Evolutionary conservation across 495 filamentous ascomycete genomes (phyloP).

Genomic region (Ascodesmis nigricans): DNA sequence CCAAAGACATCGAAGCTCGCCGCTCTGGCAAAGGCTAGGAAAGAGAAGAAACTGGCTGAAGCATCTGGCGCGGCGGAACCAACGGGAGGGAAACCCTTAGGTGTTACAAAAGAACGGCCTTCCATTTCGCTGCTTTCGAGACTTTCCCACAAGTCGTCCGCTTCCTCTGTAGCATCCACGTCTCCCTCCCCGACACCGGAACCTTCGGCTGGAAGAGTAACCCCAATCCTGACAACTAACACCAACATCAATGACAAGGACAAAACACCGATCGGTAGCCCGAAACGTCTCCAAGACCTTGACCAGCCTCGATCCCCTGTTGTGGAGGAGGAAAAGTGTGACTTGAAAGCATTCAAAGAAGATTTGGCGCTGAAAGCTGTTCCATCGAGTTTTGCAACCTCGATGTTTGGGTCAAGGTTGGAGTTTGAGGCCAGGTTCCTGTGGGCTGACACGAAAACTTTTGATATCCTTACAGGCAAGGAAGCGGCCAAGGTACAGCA

Average conservation of each 20-base stretch:
- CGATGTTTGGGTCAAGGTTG: conserved; percentile 21
- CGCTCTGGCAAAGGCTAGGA: conserved; percentile 63
- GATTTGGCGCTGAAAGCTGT: conserved; percentile 12
- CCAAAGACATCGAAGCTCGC: conserved; percentile 81
- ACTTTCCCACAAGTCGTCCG: conserved; percentile 9
- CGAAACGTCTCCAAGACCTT: conserved; percentile 10
- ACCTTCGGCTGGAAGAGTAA: too few species aligned
- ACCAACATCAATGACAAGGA: not conserved
- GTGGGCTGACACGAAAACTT: not conserved
- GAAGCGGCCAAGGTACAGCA: too few species aligned
- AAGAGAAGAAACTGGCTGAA: conserved; percentile 41
- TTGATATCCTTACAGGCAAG: conserved; percentile 15
- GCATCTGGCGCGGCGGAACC: too few species aligned
- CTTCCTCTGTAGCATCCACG: not conserved
- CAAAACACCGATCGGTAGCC: not conserved
- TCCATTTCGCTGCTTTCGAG: conserved; percentile 16
- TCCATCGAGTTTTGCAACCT: conserved; percentile 22
- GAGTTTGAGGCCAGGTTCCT: conserved; percentile 8
- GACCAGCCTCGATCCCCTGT: too few species aligned
- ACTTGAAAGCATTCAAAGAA: not conserved
- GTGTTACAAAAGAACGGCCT: too few species aligned
- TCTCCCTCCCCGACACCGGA: conserved; percentile 1
- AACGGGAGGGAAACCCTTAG: too few species aligned
- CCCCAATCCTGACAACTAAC: too few species aligned
- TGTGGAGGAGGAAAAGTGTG: too few species aligned